Percentiles rank a stretch among this genome's conserved stretches.
Conservation (phyloP, 2,329 filamentous ascomycete species). For the Drechslerella stenobrocha region DNA sequence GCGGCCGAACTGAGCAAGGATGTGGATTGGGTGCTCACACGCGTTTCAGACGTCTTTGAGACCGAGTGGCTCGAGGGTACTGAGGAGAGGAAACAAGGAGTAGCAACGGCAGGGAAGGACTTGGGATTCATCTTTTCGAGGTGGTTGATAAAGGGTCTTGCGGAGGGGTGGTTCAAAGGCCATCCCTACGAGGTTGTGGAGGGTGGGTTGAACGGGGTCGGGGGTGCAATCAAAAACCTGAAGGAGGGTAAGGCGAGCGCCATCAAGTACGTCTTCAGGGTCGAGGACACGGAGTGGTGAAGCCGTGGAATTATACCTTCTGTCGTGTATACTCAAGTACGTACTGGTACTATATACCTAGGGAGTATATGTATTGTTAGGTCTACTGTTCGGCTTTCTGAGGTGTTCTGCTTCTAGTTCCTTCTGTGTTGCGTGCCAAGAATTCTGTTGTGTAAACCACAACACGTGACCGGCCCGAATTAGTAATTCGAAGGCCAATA, state of each 20-base stretch:
- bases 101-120: slow-evolving; percentile 13
- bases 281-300: slow-evolving; percentile 54
- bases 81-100: slow-evolving; percentile 36
- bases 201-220: slow-evolving; percentile 59
- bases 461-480: slow-evolving; percentile 20
- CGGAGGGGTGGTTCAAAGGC: slow-evolving; percentile 60
- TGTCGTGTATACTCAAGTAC: too few species aligned
- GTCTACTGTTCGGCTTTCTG: too few species aligned
- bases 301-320: too few species aligned
- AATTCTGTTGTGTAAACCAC: slow-evolving; percentile 2
- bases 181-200: slow-evolving; percentile 62
- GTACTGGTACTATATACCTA: too few species aligned
- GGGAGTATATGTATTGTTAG: too few species aligned
- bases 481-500: slow-evolving; percentile 28
- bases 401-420: too few species aligned
- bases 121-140: slow-evolving; percentile 25
- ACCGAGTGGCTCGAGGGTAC: slow-evolving; percentile 15
- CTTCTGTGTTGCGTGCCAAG: slow-evolving; percentile 4
- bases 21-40: slow-evolving; percentile 55
- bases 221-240: slow-evolving; percentile 56
- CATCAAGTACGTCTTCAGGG: slow-evolving; percentile 59
- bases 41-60: slow-evolving; percentile 55
- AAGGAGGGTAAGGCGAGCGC: slow-evolving; percentile 59
- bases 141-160: slow-evolving; percentile 52
- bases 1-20: slow-evolving; percentile 12